A percentile compares a stretch with the other conserved stretches of the same genome.
Evolutionary conservation across 371 early-diverging fungal genomes (phyloP).

Genomic region (Mortierella sp.): DNA sequence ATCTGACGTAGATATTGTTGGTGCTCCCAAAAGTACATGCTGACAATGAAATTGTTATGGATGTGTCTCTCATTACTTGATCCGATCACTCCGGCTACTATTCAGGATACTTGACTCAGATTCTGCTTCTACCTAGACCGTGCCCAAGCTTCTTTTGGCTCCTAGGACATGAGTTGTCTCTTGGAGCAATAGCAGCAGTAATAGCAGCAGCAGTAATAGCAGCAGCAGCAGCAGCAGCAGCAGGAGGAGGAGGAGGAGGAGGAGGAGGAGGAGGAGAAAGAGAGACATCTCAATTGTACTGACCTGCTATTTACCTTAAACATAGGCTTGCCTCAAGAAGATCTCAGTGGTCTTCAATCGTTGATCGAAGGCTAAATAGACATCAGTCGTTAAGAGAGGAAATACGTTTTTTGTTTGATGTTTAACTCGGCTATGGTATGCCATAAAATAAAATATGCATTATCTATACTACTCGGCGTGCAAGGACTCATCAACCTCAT

Average conservation of each 20-base stretch:
- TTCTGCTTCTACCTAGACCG: too few relatives aligned
- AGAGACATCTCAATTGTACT: too few relatives aligned
- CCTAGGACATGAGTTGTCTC: not conserved
- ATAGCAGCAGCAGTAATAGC: not conserved
- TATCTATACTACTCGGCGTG: constrained; percentile 2
- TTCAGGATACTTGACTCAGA: too few relatives aligned
- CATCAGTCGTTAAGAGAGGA: too few relatives aligned
- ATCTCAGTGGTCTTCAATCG: not conserved
- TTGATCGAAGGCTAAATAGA: too few relatives aligned
- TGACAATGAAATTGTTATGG: too few relatives aligned
- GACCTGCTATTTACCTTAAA: not conserved
- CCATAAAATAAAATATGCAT: not conserved
- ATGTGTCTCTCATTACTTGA: too few relatives aligned
- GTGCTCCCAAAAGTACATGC: not conserved
- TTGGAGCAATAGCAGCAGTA: not conserved
- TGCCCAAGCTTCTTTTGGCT: too few relatives aligned
- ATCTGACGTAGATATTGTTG: not conserved
- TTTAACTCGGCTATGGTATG: too few relatives aligned
- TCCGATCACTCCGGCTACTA: too few relatives aligned
- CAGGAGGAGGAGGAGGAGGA: not conserved
- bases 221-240: not conserved
- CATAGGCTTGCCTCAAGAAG: not conserved
- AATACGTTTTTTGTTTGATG: too few relatives aligned
- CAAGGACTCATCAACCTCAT: not conserved
- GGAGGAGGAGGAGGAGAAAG: too few relatives aligned